A percentile compares a stretch with the other conserved stretches of the same genome.
Conservation (phyloP, 768 basidiomycete species). For the Lentinula sp. region DNA sequence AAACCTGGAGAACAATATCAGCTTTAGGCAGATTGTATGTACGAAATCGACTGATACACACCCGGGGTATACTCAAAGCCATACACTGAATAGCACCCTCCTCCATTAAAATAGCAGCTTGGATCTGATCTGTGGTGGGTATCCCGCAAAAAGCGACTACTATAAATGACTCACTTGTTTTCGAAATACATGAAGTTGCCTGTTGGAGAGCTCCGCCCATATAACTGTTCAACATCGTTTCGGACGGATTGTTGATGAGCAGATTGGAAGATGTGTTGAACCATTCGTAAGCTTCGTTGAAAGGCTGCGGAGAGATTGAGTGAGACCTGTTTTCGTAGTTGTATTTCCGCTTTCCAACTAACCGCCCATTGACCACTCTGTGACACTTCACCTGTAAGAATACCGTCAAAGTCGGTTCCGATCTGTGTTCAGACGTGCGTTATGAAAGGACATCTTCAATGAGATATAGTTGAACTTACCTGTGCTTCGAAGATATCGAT, state of each 20-base stretch:
- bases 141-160: not conserved
- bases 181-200: conserved; percentile 65
- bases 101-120: conserved; percentile 55
- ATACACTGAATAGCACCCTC: conserved; percentile 59
- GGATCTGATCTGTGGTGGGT: conserved; percentile 38
- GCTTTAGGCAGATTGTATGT: not conserved
- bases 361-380: conserved; percentile 83
- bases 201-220: conserved; percentile 79
- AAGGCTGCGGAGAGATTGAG: conserved; percentile 42
- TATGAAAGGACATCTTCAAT: not conserved
- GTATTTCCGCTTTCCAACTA: conserved; percentile 20
- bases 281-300: conserved; percentile 70
- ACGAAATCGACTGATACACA: conserved; percentile 13
- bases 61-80: conserved; percentile 81
- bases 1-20: conserved; percentile 26
- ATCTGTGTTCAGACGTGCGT: conserved; percentile 19
- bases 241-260: conserved; percentile 45
- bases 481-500: conserved; percentile 89
- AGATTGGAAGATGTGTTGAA: conserved; percentile 55
- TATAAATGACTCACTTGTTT: conserved; percentile 39
- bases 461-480: conserved; percentile 23
- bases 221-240: conserved; percentile 57
- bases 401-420: conserved; percentile 14
- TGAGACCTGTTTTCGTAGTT: not conserved
- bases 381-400: conserved; percentile 54